Conservation (phyloP, 352 stramenopile genomes). For the Lagenidium giganteum region DNA sequence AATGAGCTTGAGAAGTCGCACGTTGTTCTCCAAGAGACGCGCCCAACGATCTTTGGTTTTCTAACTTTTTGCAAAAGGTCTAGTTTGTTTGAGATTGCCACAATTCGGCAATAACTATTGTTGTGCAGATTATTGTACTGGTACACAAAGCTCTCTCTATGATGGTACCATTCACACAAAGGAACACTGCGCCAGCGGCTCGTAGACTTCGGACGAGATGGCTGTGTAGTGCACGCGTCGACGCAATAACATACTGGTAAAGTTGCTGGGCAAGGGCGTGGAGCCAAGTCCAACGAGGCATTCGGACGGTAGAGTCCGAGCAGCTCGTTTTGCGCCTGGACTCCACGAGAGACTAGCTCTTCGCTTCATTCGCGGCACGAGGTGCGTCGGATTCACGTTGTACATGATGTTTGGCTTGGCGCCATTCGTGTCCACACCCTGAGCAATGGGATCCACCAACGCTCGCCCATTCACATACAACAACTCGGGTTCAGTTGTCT, state of each 20-base stretch:
- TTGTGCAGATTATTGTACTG: too few species aligned
- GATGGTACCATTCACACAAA: background rate
- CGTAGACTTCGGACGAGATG: slow-evolving; percentile 20
- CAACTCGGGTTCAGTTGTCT: slow-evolving; percentile 19
- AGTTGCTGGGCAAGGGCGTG: slow-evolving; percentile 22
- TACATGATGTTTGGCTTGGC: slow-evolving; percentile 25
- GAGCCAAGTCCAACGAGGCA: slow-evolving; percentile 33
- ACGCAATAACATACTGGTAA: slow-evolving; percentile 24
- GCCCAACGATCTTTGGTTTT: slow-evolving; percentile 1
- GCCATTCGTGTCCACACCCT: slow-evolving; percentile 6
- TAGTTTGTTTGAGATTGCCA: background rate
- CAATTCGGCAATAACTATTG: too few species aligned
- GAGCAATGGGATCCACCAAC: slow-evolving; percentile 39
- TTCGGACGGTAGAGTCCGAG: slow-evolving; percentile 18
- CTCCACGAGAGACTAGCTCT: background rate
- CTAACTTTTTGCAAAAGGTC: background rate
- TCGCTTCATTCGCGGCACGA: slow-evolving; percentile 37
- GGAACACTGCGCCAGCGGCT: slow-evolving; percentile 24
- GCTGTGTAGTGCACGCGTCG: slow-evolving; percentile 30
- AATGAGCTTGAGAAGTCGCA: background rate
- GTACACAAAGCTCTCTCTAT: too few species aligned
- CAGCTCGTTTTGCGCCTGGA: slow-evolving; percentile 4
- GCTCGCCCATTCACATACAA: slow-evolving; percentile 55
- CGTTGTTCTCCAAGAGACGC: background rate
- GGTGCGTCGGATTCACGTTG: slow-evolving; percentile 42